Evolutionary conservation across 2,329 filamentous ascomycete genomes (phyloP), one percentile per base, ranked within the genome.

Genomic region (Aspergillus fumigatus): DNA sequence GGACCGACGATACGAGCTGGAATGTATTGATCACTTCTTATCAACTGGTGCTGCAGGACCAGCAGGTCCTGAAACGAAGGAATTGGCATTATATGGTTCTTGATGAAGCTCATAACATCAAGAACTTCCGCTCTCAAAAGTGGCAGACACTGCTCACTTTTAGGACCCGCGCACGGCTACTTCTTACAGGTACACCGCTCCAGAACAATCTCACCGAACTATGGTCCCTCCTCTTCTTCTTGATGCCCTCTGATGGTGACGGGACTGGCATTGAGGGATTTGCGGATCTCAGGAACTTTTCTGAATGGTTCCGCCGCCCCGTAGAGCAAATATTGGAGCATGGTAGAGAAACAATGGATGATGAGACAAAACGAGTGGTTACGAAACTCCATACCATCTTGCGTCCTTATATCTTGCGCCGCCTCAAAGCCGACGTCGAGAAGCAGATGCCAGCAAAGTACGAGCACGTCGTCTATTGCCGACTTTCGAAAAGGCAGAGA

Each of bases 401-500:
- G 9, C 86, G 95, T 1, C 94, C 94, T 0, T 97, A 97, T 68
- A 82, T 99, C 10, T 81, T 99, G 6, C 87, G 94, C 52, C 86
- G 94, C 55, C 79, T 99, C 56, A 99, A 99, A 75, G 89, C 91
- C 48, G 94, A 99, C 69, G 94, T 99, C 5, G 95, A 99, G 77
- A 97, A 97, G 77, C 94, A 99, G 71, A 96, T 99, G 90, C 94
- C 95, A 0, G 92, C 86, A 59, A 99, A 99, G 73, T 96, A 96
- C 69, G 95, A 99, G 73, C 92, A 97, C 68, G 92, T 99, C 21
- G 90, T 97, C 62, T 92, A 96, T 68, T 99, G 94, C 73, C 89
- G 93, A 48, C 80, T 99, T 4, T 97, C 93, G 6, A 97, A 97
- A 72, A 87, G 94, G 25, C 94, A 99, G 70, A 86, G 94, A 47